Evolutionary conservation across 2,329 filamentous ascomycete species (phyloP), one percentile per base, ranked within the genome.

Genomic region (Amylocarpus encephaloides): DNA sequence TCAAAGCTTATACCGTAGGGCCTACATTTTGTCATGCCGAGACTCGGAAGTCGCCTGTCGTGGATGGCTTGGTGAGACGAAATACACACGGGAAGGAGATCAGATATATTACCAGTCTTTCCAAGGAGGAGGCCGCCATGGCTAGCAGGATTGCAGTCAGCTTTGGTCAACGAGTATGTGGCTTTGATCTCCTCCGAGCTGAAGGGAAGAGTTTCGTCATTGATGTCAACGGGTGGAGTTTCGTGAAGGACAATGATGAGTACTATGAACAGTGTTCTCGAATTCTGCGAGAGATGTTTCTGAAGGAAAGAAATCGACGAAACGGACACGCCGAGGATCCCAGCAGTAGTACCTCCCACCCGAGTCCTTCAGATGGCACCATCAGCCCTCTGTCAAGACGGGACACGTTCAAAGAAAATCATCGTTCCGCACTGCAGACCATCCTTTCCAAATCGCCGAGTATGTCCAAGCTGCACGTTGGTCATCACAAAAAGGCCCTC

Each of bases 201-300:
- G 84, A 82, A 44, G 88, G 90, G 13, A 88, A 88, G 67, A 97
- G 92, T 66, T 98, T 89, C 69, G 93, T 98, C 43, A 98, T 98
- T 59, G 93, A 98, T 63, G 93, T 98, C 61, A 98, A 98, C 67
- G 93, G 93, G 11, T 98, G 94, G 94, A 97, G 92, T 65, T 98
- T 98, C 63, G 93, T 98, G 67, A 98, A 98, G 68, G 94, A 98
- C 67, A 98, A 98, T 62, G 92, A 96, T 55, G 91, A 95, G 53
- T 98, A 98, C 68, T 98, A 98, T 67, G 88, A 97, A 63, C 88
- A 89, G 63, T 93, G 86, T 60, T 83, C 93, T 18, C 83, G 76
- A 52, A 95, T 97, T 43, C 73, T 98, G 46, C 88, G 84, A 64
- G 85, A 93, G 6, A 88, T 94, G 65, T 97, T 98, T 59, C 75